Percentiles rank a stretch among this genome's conserved stretches.
Evolutionary conservation across 192 early-diverging fungal genomes (phyloP).

Genomic region (Coemansia asiatica): DNA sequence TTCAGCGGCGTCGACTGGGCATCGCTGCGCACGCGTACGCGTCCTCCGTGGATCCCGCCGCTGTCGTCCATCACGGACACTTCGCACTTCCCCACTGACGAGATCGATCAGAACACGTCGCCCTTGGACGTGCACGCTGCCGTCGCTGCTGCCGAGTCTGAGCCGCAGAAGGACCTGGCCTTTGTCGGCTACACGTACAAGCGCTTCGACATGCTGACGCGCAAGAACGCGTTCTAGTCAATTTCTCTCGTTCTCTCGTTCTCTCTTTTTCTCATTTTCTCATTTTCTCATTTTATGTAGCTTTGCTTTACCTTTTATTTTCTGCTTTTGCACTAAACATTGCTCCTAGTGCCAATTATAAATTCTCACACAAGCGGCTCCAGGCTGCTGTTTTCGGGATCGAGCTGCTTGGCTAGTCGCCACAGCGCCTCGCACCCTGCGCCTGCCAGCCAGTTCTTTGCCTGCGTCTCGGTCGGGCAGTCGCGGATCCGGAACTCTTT

Average conservation of each 20-base stretch:
- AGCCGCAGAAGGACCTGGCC: conserved; percentile 87
- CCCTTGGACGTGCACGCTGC: conserved; percentile 37
- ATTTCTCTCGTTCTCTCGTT: neutral
- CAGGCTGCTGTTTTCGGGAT: conserved; percentile 16
- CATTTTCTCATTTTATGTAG: neutral
- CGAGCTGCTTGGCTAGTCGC: conserved; percentile 69
- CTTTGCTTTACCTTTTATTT: neutral
- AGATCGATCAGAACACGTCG: conserved; percentile 75
- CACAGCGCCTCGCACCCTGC: conserved; percentile 81
- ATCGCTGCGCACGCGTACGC: conserved; percentile 69
- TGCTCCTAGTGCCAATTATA: too few species aligned
- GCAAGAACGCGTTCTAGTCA: conserved; percentile 64
- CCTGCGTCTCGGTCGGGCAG: conserved; percentile 72
- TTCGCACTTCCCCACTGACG: conserved; percentile 95
- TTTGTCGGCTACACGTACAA: conserved; percentile 99
- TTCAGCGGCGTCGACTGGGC: conserved; percentile 94
- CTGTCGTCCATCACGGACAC: conserved; percentile 95
- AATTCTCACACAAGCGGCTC: conserved; percentile 23
- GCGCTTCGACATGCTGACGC: conserved; percentile 80
- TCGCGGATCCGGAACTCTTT: conserved; percentile 69
- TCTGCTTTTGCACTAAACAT: too few species aligned
- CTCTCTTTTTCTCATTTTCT: neutral
- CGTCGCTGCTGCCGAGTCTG: conserved; percentile 17
- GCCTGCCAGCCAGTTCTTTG: conserved; percentile 70
- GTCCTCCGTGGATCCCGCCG: conserved; percentile 91